A percentile compares a stretch with the other conserved stretches of the same genome.
Evolutionary conservation across 768 basidiomycete species (phyloP).

Genomic region (Fomitopsis serialis): DNA sequence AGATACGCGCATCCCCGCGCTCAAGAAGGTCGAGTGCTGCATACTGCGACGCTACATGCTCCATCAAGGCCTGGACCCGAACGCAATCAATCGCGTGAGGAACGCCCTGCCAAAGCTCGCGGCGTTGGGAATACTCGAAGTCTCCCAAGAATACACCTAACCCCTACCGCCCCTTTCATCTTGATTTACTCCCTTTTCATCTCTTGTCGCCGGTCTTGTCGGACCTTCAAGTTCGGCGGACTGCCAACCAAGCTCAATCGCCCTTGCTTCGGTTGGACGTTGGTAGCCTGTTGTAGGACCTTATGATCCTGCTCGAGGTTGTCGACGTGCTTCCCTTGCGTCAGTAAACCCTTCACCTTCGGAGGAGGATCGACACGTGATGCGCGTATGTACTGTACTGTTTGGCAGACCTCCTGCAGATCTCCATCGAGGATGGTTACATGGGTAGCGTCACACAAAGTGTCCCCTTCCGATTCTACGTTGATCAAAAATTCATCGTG

Average conservation of each 20-base stretch:
- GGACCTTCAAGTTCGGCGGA: not conserved
- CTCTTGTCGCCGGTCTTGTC: not conserved
- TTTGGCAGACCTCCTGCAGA: no score
- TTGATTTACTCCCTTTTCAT: no score
- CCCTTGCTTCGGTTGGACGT: not conserved
- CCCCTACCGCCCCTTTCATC: not conserved
- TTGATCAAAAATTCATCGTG: no score
- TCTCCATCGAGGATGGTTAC: no score
- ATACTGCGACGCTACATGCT: not conserved
- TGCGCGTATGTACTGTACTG: no score
- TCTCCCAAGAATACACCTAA: not conserved
- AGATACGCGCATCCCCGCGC: not conserved
- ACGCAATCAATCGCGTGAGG: not conserved
- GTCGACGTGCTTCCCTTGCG: conserved; percentile 35
- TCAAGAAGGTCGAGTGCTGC: not conserved
- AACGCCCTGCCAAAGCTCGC: not conserved
- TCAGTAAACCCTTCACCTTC: not conserved
- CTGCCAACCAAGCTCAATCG: not conserved
- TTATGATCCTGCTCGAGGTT: conserved; percentile 52
- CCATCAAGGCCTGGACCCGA: not conserved
- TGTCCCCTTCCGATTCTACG: no score
- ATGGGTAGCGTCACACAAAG: no score
- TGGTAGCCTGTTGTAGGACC: not conserved
- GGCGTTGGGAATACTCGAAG: not conserved
- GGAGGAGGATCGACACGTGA: not conserved